phyloP scores from a whole-genome alignment of 2,329 filamentous ascomycete species.

The Pseudogymnoascus sp. region DNA sequence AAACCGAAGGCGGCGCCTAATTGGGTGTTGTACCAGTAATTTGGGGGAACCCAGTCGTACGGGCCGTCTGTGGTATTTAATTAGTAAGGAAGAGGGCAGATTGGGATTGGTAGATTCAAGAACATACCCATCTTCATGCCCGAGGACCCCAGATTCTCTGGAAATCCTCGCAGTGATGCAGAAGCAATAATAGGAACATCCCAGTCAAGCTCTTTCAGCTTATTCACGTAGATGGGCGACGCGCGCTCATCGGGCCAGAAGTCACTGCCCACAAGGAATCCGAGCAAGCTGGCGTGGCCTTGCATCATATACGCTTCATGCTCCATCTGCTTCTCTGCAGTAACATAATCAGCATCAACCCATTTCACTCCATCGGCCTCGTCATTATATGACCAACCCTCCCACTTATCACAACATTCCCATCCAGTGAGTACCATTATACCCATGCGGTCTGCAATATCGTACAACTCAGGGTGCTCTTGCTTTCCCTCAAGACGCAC shows the following conservation, averaged over 20 bases:
- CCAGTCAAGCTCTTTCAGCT: slow-evolving; percentile 45
- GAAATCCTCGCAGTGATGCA: slow-evolving; percentile 46
- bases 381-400: slow-evolving; percentile 53
- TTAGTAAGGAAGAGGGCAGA: not conserved
- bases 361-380: slow-evolving; percentile 41
- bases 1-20: slow-evolving; percentile 54
- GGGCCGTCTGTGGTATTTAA: slow-evolving; percentile 37
- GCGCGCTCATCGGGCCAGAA: slow-evolving; percentile 54
- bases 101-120: not conserved
- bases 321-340: slow-evolving; percentile 45
- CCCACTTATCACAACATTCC: slow-evolving; percentile 64
- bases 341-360: slow-evolving; percentile 45
- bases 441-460: slow-evolving; percentile 49
- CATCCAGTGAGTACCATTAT: slow-evolving; percentile 55
- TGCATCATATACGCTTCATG: slow-evolving; percentile 55
- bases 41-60: slow-evolving; percentile 58
- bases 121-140: slow-evolving; percentile 52
- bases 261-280: slow-evolving; percentile 53
- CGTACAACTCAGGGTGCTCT: slow-evolving; percentile 53
- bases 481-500: slow-evolving; percentile 57
- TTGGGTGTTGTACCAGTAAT: slow-evolving; percentile 51
- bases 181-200: slow-evolving; percentile 48
- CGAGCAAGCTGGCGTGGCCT: slow-evolving; percentile 49
- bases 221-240: slow-evolving; percentile 43
- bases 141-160: slow-evolving; percentile 42